These are phyloP conservation scores for Udeniomyces megalosporus DNA, from an alignment of 768 basidiomycete species.

Conservation along the genomic window DNA sequence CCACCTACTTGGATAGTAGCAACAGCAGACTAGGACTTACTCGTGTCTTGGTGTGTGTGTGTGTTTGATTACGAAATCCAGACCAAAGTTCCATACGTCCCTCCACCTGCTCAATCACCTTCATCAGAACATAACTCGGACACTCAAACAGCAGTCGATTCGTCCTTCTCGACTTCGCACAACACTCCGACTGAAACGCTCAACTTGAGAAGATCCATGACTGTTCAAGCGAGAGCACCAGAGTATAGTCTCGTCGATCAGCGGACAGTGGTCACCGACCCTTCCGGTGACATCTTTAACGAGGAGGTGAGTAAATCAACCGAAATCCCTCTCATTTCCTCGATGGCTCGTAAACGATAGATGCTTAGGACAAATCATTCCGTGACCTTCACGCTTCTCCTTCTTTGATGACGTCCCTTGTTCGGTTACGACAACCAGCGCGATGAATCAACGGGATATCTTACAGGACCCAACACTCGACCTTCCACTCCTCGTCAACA, in stretches of 20 bases:
- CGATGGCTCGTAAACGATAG: too few species aligned
- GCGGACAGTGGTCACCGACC: conserved; percentile 4
- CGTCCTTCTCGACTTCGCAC: background rate
- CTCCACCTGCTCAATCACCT: background rate
- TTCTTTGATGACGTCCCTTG: too few species aligned
- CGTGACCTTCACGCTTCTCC: too few species aligned
- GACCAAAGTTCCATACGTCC: background rate
- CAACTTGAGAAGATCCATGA: background rate
- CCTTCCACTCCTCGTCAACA: background rate
- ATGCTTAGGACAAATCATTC: too few species aligned
- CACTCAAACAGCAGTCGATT: background rate
- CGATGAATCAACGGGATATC: too few species aligned
- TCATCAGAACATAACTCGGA: background rate
- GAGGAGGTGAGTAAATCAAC: conserved; percentile 13
- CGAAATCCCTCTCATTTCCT: too few species aligned
- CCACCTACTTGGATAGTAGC: too few species aligned
- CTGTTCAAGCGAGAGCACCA: background rate
- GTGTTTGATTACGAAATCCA: too few species aligned
- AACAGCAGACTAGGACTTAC: too few species aligned
- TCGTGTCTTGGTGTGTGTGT: too few species aligned
- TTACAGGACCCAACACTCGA: background rate
- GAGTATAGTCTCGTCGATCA: conserved; percentile 11
- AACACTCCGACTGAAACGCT: background rate
- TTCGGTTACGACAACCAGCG: too few species aligned
- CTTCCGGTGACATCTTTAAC: conserved; percentile 2